Evolutionary conservation across 345 rosid genomes (phyloP).

Genomic region (Citrus sinensis): DNA sequence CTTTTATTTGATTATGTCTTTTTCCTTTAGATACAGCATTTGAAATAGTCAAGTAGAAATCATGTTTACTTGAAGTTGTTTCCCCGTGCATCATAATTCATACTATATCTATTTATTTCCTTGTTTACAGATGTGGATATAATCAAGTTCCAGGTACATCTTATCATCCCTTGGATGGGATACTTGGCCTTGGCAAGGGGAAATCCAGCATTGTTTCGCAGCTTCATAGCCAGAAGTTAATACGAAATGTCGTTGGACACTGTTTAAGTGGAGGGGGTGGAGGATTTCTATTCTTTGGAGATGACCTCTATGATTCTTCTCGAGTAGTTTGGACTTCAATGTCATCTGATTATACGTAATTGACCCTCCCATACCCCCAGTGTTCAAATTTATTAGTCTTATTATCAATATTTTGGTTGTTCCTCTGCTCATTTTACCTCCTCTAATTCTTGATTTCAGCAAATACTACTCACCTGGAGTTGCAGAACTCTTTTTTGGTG

Average conservation of each 20-base stretch:
- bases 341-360: slow-evolving; percentile 60
- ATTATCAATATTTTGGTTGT: not conserved
- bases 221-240: slow-evolving; percentile 64
- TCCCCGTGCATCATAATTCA: not conserved
- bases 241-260: slow-evolving; percentile 75
- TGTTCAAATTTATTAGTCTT: slow-evolving; percentile 9
- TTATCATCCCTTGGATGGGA: slow-evolving; percentile 78
- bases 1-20: not conserved
- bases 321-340: slow-evolving; percentile 71
- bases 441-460: slow-evolving; percentile 35
- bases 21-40: no score
- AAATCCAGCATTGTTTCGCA: slow-evolving; percentile 75
- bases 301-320: slow-evolving; percentile 66
- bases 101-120: not conserved
- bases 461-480: slow-evolving; percentile 76
- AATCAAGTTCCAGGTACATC: slow-evolving; percentile 71
- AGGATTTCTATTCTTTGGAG: slow-evolving; percentile 86
- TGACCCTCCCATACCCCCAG: not conserved
- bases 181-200: slow-evolving; percentile 97
- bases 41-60: not conserved
- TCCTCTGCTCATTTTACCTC: slow-evolving; percentile 4
- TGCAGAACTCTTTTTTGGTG: slow-evolving; percentile 63
- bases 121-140: slow-evolving; percentile 70
- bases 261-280: slow-evolving; percentile 84
- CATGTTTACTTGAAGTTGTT: slow-evolving; percentile 12